Evolutionary conservation across 495 filamentous ascomycete species (phyloP).

Genomic region (Rostrohypoxylon terebratum): DNA sequence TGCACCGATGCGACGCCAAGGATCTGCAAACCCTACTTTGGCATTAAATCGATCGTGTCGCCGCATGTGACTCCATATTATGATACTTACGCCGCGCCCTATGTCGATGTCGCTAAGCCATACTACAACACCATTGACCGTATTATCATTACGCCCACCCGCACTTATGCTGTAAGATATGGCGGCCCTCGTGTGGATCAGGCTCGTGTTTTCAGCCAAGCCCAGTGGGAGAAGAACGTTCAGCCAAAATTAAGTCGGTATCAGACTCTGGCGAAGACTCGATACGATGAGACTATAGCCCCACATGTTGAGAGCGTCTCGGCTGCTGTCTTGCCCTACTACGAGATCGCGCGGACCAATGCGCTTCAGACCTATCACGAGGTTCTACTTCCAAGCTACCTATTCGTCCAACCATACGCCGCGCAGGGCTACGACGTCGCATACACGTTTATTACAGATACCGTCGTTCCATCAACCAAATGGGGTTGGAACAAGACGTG

Average conservation of each 20-base stretch:
- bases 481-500: constrained; percentile 74
- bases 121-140: constrained; percentile 77
- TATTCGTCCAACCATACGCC: constrained; percentile 76
- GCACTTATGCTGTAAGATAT: constrained; percentile 74
- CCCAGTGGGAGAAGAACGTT: constrained; percentile 81
- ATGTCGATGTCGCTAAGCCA: constrained; percentile 79
- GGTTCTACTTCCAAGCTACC: constrained; percentile 79
- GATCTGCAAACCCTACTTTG: constrained; percentile 87
- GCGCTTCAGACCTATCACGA: constrained; percentile 75
- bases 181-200: constrained; percentile 81
- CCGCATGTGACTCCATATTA: constrained; percentile 92
- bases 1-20: constrained; percentile 76
- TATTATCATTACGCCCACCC: constrained; percentile 73
- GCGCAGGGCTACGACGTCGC: constrained; percentile 74
- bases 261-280: constrained; percentile 66
- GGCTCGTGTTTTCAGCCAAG: constrained; percentile 69
- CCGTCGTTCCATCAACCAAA: constrained; percentile 76
- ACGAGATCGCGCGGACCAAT: constrained; percentile 69
- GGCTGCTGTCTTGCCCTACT: constrained; percentile 73
- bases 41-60: constrained; percentile 71
- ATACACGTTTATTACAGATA: constrained; percentile 74
- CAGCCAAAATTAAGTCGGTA: constrained; percentile 77
- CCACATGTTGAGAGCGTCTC: constrained; percentile 76
- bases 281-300: constrained; percentile 76
- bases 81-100: constrained; percentile 81